phyloP scores from a whole-genome alignment of 257 asterid species.

The Capsicum baccatum region DNA sequence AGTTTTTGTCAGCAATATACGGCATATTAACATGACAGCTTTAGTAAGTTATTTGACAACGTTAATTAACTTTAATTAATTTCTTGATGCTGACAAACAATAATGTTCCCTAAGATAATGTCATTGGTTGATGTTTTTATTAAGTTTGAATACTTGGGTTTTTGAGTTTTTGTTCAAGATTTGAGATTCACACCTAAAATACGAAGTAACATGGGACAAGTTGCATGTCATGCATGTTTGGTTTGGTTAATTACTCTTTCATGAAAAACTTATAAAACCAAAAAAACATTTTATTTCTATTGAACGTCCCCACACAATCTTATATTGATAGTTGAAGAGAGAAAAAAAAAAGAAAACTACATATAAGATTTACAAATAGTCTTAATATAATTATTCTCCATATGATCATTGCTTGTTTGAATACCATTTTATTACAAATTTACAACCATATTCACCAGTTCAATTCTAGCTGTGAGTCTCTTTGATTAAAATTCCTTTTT shows the following conservation, averaged over 20 bases:
- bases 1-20: background rate
- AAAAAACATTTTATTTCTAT: background rate
- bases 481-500: too few species aligned
- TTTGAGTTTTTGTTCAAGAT: background rate
- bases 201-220: background rate
- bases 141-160: slow-evolving; percentile 3
- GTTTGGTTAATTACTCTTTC: background rate
- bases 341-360: too few species aligned
- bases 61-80: background rate
- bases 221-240: background rate
- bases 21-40: background rate
- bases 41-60: slow-evolving; percentile 8
- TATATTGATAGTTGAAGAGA: background rate
- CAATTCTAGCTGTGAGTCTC: too few species aligned
- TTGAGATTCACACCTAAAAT: background rate
- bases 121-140: background rate
- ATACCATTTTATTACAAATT: background rate
- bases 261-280: background rate
- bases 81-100: background rate
- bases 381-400: background rate
- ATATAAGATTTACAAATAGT: too few species aligned
- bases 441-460: too few species aligned
- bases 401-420: background rate
- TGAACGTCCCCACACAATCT: background rate
- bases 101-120: background rate